These are phyloP conservation scores for Calocera viscosa DNA, from an alignment of 768 basidiomycete species.

Conservation along the genomic window DNA sequence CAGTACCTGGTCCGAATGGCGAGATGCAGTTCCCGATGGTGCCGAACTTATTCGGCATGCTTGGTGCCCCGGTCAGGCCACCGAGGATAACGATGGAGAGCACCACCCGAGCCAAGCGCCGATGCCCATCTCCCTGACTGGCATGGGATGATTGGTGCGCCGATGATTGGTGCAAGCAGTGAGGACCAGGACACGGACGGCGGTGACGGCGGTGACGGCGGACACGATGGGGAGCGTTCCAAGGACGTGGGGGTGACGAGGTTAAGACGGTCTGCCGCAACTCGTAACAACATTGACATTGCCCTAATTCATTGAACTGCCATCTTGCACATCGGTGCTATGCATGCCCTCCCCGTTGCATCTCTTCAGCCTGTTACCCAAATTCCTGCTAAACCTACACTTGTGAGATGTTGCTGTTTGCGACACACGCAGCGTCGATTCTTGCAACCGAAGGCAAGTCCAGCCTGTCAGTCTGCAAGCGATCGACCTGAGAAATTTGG, in stretches of 20 bases:
- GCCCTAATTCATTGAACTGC: too few relatives aligned
- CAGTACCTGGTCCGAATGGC: constrained; percentile 9
- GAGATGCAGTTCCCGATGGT: constrained; percentile 5
- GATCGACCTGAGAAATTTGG: too few relatives aligned
- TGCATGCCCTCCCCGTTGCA: too few relatives aligned
- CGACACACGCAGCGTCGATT: too few relatives aligned
- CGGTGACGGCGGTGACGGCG: constrained; percentile 11
- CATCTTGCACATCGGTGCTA: too few relatives aligned
- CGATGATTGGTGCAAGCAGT: neutral
- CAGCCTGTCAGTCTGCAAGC: too few relatives aligned
- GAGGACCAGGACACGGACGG: constrained; percentile 1
- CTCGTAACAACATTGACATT: too few relatives aligned
- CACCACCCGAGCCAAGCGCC: neutral
- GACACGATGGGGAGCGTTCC: constrained; percentile 28
- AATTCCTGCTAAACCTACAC: too few relatives aligned
- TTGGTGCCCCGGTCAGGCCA: neutral
- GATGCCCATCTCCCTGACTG: neutral
- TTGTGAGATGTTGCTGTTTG: too few relatives aligned
- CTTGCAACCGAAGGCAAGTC: too few relatives aligned
- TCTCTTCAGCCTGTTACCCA: too few relatives aligned
- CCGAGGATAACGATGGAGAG: neutral
- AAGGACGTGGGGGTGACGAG: constrained; percentile 34
- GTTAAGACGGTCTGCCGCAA: constrained; percentile 29
- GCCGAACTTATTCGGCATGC: neutral
- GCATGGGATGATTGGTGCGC: neutral